These are phyloP conservation scores for Drechslerella coelobrocha DNA, from an alignment of 2,329 filamentous ascomycete species.

Conservation along the genomic window DNA sequence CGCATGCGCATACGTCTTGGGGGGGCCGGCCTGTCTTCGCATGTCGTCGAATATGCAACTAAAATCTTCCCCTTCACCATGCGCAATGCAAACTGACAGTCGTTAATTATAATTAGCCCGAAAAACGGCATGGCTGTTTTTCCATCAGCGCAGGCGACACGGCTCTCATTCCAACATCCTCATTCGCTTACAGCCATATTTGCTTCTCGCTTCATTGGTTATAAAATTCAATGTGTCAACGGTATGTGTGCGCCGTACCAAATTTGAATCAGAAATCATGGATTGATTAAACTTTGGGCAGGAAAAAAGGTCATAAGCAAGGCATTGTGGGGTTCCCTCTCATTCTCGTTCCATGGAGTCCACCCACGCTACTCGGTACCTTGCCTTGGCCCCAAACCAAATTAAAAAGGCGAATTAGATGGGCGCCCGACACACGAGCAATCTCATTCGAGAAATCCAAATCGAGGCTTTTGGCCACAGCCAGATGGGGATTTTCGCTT, in stretches of 20 bases:
- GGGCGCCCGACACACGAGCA: conserved; percentile 18
- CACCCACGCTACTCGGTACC: conserved; percentile 48
- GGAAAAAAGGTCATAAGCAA: conserved; percentile 6
- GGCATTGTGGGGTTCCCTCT: conserved; percentile 39
- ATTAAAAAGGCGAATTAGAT: conserved; percentile 44
- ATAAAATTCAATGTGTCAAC: conserved; percentile 50
- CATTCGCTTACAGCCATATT: conserved; percentile 47
- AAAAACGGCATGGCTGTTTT: conserved; percentile 50
- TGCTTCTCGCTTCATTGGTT: conserved; percentile 47
- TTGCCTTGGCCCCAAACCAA: conserved; percentile 30
- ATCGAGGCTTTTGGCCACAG: conserved; percentile 49
- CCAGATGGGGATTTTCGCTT: conserved; percentile 49
- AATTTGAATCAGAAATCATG: conserved; percentile 17
- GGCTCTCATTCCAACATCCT: conserved; percentile 49
- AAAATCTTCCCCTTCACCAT: conserved; percentile 5
- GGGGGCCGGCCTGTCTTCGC: conserved; percentile 13
- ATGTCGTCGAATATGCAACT: conserved; percentile 31
- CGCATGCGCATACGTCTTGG: conserved; percentile 22
- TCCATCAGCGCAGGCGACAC: conserved; percentile 32
- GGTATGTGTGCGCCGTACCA: conserved; percentile 19
- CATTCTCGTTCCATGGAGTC: conserved; percentile 18
- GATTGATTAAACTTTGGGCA: neutral
- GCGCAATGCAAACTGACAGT: neutral
- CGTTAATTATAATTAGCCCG: conserved; percentile 26
- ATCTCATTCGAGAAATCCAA: conserved; percentile 45